Conservation (phyloP, 495 filamentous ascomycete species). For the Clohesyomyces aquaticus region DNA sequence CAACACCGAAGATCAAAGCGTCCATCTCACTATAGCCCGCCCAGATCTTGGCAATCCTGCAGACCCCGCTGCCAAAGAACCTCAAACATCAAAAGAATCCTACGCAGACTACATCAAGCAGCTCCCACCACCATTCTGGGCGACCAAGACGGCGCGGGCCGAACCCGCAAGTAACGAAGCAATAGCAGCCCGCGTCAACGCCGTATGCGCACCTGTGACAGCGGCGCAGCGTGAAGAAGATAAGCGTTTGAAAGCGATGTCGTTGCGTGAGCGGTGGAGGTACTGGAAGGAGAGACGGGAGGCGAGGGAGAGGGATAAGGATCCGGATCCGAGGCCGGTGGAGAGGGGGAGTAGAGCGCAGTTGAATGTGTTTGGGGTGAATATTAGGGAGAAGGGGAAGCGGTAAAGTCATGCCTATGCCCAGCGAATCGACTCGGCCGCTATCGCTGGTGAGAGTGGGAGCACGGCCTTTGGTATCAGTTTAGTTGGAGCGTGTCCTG, state of each 20-base stretch:
- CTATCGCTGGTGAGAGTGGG: no score
- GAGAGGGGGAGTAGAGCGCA: conserved; percentile 19
- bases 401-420: no score
- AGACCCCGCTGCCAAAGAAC: conserved; percentile 6
- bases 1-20: conserved; percentile 7
- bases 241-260: conserved; percentile 12
- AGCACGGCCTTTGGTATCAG: no score
- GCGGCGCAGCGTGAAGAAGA: conserved; percentile 10
- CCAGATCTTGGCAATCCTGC: background rate
- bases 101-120: conserved; percentile 13
- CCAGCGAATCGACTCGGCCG: no score
- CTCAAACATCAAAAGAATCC: conserved; percentile 16
- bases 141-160: conserved; percentile 5
- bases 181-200: conserved; percentile 10
- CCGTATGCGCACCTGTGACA: conserved; percentile 12
- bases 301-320: conserved; percentile 1
- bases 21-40: background rate
- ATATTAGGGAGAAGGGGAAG: conserved; percentile 19
- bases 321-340: conserved; percentile 12
- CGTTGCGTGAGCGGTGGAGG: conserved; percentile 13
- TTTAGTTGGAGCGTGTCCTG: no score
- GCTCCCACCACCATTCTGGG: conserved; percentile 16
- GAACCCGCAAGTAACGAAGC: conserved; percentile 9
- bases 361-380: conserved; percentile 18
- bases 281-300: conserved; percentile 13